Base-by-base conservation (phyloP, 1,284 basidiomycete genomes). In the Ganoderma leucocontextum region DNA sequence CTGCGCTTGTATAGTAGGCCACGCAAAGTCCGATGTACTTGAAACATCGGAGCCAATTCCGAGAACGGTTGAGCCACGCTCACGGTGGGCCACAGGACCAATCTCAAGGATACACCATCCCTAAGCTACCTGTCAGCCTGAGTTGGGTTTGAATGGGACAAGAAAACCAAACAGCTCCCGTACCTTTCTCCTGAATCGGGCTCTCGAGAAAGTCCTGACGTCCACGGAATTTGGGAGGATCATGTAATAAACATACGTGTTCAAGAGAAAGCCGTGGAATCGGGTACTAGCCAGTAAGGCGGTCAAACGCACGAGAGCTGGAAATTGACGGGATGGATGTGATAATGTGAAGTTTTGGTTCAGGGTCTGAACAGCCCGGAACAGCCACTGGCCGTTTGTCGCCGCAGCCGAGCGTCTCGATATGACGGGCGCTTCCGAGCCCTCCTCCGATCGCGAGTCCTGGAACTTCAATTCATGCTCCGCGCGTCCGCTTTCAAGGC, bases 141-240 rank as follows among this genome's bases (percentile, higher is more conserved):
- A 15, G 17, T 5, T 12, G 5, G 29, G 13, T 9, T 12, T 8
- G 52, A 35, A 55, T 53, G 52, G 52, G 52, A 33, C 25, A n/a
- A 33, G 52, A 55, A 55, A 55, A 33, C 52, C 52, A 55, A 13
- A 35, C 15, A 33, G 52, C 15, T 33, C 52, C 52, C 52, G 52
- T 22, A 33, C 52, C 52, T 19, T 17, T 33, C 22, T 13, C 12
- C 52, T 29, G 8, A 15, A 17, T 19, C 49, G 29, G 10, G 22
- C 8, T 33, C 15, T 35, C 29, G 29, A 33, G 52, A 33, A 49
- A 12, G 12, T 12, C n/a, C 22, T 25, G 44, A 3, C 17, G 44
- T 7, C 52, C 29, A 13, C 52, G 15, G 52, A 19, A 49, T 25
- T 19, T 22, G 47, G 41, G 19, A 49, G 22, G 41, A 17, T 41